Evolutionary conservation across 1,284 basidiomycete genomes (phyloP).

Genomic region (Athelia psychrophila): DNA sequence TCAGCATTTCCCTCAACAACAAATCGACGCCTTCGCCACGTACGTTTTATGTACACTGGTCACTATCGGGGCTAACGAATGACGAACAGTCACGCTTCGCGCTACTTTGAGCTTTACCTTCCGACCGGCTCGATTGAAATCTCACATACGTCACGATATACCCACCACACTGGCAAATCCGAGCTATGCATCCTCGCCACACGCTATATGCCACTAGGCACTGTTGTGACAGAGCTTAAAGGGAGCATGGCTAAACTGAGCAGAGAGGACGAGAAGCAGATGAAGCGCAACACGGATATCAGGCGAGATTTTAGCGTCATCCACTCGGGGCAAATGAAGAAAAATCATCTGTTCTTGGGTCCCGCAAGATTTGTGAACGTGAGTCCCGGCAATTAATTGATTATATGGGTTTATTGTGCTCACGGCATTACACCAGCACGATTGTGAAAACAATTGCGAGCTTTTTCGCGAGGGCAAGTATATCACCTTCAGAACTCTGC

Average conservation of each 20-base stretch:
- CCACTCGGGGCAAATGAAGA: conserved; percentile 86
- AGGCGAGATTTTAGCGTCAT: conserved; percentile 90
- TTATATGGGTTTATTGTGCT: neutral
- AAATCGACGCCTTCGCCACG: conserved; percentile 87
- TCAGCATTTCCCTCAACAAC: conserved; percentile 67
- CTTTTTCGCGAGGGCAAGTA: conserved; percentile 84
- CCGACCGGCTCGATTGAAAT: conserved; percentile 84
- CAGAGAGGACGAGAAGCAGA: conserved; percentile 77
- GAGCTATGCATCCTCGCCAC: conserved; percentile 90
- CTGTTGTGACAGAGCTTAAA: conserved; percentile 78
- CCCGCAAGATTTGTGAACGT: conserved; percentile 95
- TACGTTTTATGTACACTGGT: conserved; percentile 34
- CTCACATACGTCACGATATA: conserved; percentile 82
- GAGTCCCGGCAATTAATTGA: conserved; percentile 32
- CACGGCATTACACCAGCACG: conserved; percentile 56
- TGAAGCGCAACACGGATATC: conserved; percentile 74
- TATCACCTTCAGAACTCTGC: conserved; percentile 86
- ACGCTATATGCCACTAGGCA: conserved; percentile 63
- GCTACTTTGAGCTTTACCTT: conserved; percentile 82
- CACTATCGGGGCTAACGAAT: conserved; percentile 2
- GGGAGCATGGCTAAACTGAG: conserved; percentile 86
- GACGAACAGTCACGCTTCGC: conserved; percentile 67
- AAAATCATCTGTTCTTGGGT: conserved; percentile 89
- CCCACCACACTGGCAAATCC: conserved; percentile 82
- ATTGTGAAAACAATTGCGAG: conserved; percentile 89